Percentiles rank a stretch among this genome's conserved stretches.
Conservation (phyloP, 257 asterid species). For the Solanum virginianum region DNA sequence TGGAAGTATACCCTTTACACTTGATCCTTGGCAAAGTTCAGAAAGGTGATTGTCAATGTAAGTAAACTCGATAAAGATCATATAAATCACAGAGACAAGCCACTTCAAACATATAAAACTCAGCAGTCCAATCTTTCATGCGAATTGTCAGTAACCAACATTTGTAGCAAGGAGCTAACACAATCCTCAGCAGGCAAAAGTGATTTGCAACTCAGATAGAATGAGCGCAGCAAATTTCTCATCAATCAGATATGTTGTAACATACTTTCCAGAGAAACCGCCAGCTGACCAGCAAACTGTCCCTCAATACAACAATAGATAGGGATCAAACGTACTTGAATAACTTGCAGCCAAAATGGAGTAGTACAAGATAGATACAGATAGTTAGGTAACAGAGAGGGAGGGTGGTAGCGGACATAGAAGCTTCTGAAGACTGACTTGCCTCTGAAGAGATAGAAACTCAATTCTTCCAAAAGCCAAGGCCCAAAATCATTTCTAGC, state of each 20-base stretch:
- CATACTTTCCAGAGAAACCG: not conserved
- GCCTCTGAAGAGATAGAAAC: not conserved
- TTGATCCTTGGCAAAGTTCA: not conserved
- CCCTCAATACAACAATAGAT: not conserved
- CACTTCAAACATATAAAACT: not conserved
- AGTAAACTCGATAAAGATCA: not conserved
- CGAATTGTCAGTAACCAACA: not conserved
- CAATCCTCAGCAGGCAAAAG: not conserved
- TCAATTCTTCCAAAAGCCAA: not conserved
- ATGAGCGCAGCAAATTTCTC: not conserved
- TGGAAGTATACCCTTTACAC: not conserved
- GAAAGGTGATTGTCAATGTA: not conserved
- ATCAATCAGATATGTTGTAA: not conserved
- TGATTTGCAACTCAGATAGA: not conserved
- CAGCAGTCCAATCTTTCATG: not conserved
- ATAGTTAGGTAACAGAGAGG: not conserved
- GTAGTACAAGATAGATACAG: not conserved
- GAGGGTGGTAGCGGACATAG: not conserved
- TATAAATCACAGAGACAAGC: not conserved
- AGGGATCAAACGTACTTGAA: not conserved
- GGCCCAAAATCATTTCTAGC: not conserved
- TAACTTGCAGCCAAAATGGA: too few species aligned
- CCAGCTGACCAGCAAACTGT: not conserved
- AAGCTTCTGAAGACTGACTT: not conserved
- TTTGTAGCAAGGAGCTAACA: not conserved